Evolutionary conservation across 1,284 basidiomycete genomes (phyloP), one percentile per base, ranked within the genome.

Genomic region (Puccinia polysora): DNA sequence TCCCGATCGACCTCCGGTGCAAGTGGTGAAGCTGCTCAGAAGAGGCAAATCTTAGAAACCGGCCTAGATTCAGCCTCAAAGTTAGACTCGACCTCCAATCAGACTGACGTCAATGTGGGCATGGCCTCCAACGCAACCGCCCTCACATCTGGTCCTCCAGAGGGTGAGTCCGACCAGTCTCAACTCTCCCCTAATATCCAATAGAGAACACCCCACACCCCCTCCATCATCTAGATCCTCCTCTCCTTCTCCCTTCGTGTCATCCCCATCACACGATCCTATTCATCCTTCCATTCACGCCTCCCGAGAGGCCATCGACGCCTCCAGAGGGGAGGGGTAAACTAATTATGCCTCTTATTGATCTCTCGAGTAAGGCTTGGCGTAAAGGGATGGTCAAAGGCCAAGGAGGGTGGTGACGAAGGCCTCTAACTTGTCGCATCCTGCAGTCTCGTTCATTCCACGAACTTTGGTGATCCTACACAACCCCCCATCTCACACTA

Each of bases 11-110:
- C 40, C 30, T 69, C 65, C 7, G 40, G 20, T n/a, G 30, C 65
- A 0, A 55, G 30, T 23, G 18, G 49, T 56, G 55, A 43, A 14
- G 55, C 65, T 8, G 15, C 23, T 14, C 55, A 55, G 5, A 69
- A 69, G 20, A 36, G 65, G 34, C 65, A 49, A 25, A 69, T 58
- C 15, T 30, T 69, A 1, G 55, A 69, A 20, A 36, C n/a, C 30
- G 62, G 14, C 7, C 14, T 43, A 25, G 38, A 45, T 23, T 15
- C 23, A 36, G 34, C n/a, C n/a, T n/a, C 8, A 14, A 20, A 56
- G 18, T 36, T 5, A 34, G 65, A 34, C n/a, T 25, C 14, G 25
- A 43, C 40, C 0, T 14, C 7, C 4, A 30, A 4, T 32, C 38
- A 49, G 4, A 12, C 40, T 20, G 53, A 58, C 1, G 15, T 59